Base-by-base conservation (phyloP, 495 filamentous ascomycete genomes). In the Neurospora sp. region DNA sequence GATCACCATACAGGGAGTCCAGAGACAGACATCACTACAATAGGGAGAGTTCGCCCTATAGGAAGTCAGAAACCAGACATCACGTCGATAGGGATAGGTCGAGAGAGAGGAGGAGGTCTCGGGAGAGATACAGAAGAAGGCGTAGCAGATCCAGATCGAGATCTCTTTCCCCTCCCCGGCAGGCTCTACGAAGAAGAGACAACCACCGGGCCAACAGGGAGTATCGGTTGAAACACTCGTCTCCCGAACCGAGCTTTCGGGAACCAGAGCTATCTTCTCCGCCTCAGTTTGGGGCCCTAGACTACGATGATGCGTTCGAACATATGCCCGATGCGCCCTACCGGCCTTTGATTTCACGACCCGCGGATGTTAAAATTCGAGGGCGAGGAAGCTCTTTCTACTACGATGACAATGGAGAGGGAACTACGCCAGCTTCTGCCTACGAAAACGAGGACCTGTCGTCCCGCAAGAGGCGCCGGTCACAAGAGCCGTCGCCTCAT, bases 31-130 rank as follows among this genome's bases (percentile, higher is more conserved):
- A 66, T 35, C 14, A 66, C 54, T 66, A 35, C 54, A 14, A 66
- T 35, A 66, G 54, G 23, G 54, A 31, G 23, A 31, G 23, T 27
- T 31, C 54, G 23, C 54, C 23, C 54, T 62, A 62, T 31, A 62
- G 82, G 40, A 72, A 76, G 37, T 42, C 39, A 4, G n/a, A 37
- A 35, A 20, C 66, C 31, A 20, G 5, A 35, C 1, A 27, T 18
- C 39, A 27, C 35, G 3, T 35, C 44, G 35, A 31, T 31, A 73
- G 60, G 37, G 54, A 66, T 66, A 35, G 38, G 27, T 35, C n/a
- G 20, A 72, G 71, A 37, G 71, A 42, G 70, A 71, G 70, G 70
- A 71, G 20, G 18, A 38, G 38, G 49, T 27, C 49, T 60, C 23
- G 49, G 20, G 49, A 60, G 12, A 66, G 54, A 66, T 18, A 66